phyloP scores from a whole-genome alignment of 306 rosid species.

The Citrullus amarus region DNA sequence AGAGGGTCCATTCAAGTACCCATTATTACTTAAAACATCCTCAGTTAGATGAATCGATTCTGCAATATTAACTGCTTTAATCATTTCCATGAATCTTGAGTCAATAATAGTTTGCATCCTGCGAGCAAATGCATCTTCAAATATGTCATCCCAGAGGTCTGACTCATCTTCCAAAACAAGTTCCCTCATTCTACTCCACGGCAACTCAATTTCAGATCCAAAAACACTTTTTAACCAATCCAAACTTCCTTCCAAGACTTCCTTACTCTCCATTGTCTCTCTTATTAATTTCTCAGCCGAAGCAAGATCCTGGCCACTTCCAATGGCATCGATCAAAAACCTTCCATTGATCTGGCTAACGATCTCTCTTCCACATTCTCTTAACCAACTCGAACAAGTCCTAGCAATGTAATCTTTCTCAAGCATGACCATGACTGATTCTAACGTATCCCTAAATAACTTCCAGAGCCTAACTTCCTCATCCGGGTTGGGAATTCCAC shows the following conservation, averaged over 20 bases:
- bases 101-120: constrained; percentile 74
- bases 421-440: constrained; percentile 52
- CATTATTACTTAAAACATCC: constrained; percentile 20
- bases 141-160: constrained; percentile 89
- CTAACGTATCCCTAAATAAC: constrained; percentile 64
- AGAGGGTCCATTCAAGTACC: constrained; percentile 41
- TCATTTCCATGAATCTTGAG: constrained; percentile 43
- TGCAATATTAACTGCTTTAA: constrained; percentile 33
- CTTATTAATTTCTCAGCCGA: constrained; percentile 83
- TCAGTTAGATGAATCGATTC: constrained; percentile 32
- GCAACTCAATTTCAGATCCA: constrained; percentile 88
- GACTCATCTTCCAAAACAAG: constrained; percentile 87
- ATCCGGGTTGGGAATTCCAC: constrained; percentile 93
- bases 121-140: constrained; percentile 59
- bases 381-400: constrained; percentile 64
- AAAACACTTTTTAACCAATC: constrained; percentile 95
- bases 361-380: constrained; percentile 51
- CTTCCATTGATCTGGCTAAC: constrained; percentile 60
- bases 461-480: constrained; percentile 97
- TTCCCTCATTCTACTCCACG: constrained; percentile 91
- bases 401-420: constrained; percentile 59
- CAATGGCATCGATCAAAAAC: constrained; percentile 58
- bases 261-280: constrained; percentile 88
- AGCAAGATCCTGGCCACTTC: constrained; percentile 62
- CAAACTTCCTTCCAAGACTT: constrained; percentile 72